phyloP scores from a whole-genome alignment of 306 rosid genomes.

The Pyrus communis region DNA sequence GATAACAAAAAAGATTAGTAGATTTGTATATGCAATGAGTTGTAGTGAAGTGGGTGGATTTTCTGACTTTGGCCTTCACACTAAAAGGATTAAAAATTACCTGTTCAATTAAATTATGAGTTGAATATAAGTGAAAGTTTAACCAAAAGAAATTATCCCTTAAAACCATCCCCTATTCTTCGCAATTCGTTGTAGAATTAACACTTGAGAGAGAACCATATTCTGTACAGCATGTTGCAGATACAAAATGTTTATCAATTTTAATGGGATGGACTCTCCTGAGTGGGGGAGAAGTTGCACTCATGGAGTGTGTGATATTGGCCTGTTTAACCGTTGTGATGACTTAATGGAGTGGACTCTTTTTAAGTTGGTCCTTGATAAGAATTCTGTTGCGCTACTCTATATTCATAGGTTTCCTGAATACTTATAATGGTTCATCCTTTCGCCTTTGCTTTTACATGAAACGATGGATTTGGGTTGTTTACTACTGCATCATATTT shows the following conservation, averaged over 20 bases:
- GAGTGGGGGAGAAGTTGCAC: background rate
- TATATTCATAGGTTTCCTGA: background rate
- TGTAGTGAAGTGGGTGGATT: background rate
- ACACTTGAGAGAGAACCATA: background rate
- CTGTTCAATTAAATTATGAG: background rate
- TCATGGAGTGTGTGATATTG: background rate
- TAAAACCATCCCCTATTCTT: background rate
- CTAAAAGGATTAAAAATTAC: background rate
- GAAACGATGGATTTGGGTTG: background rate
- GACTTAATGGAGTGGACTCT: background rate
- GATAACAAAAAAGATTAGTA: background rate
- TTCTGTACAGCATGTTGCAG: background rate
- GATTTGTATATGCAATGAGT: background rate
- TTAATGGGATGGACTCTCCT: background rate
- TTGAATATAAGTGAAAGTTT: background rate
- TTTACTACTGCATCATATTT: background rate
- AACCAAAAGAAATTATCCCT: background rate
- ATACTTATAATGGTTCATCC: background rate
- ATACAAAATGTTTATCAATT: background rate
- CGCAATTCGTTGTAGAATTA: background rate
- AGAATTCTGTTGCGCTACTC: background rate
- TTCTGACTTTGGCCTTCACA: background rate
- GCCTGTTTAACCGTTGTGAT: background rate
- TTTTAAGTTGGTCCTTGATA: background rate
- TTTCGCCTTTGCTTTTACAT: background rate